Conservation (phyloP, 2,329 filamentous ascomycete genomes). For the Trichoderma sp. region DNA sequence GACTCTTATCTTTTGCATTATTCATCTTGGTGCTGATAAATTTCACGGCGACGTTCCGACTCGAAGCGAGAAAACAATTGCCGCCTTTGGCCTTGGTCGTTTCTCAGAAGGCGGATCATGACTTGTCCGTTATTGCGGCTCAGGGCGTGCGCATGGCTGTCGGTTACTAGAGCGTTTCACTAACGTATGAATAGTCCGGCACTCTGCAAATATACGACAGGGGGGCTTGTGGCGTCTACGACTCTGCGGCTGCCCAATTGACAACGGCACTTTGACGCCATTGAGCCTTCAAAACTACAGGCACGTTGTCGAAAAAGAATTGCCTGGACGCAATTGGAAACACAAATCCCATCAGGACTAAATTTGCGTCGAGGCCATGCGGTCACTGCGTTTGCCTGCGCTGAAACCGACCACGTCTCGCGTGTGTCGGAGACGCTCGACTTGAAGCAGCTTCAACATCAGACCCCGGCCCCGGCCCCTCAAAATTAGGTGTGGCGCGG, state of each 20-base stretch:
- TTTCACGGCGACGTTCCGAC: background rate
- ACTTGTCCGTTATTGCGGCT: background rate
- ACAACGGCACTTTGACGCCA: conserved; percentile 2
- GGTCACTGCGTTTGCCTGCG: conserved; percentile 1
- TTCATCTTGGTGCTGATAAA: background rate
- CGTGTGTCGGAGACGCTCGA: conserved; percentile 30
- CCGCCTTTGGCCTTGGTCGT: background rate
- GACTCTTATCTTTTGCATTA: background rate
- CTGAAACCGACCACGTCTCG: conserved; percentile 36
- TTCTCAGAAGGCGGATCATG: background rate
- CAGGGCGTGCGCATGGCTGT: background rate
- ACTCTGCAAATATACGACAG: background rate
- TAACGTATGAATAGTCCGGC: background rate
- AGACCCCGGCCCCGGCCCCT: conserved; percentile 12
- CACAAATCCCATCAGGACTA: background rate
- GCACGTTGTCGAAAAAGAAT: background rate
- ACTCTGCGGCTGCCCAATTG: conserved; percentile 1
- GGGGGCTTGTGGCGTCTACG: conserved; percentile 8
- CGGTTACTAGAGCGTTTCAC: conserved; percentile 17
- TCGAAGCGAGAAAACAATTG: background rate
- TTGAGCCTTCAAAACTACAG: background rate
- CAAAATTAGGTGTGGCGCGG: conserved; percentile 17
- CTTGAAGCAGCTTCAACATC: conserved; percentile 28
- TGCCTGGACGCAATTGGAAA: background rate
- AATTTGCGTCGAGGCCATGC: conserved; percentile 5